A percentile compares a stretch with the other conserved stretches of the same genome.
Conservation (phyloP, 495 filamentous ascomycete species). For the Amniculicola lignicola region DNA sequence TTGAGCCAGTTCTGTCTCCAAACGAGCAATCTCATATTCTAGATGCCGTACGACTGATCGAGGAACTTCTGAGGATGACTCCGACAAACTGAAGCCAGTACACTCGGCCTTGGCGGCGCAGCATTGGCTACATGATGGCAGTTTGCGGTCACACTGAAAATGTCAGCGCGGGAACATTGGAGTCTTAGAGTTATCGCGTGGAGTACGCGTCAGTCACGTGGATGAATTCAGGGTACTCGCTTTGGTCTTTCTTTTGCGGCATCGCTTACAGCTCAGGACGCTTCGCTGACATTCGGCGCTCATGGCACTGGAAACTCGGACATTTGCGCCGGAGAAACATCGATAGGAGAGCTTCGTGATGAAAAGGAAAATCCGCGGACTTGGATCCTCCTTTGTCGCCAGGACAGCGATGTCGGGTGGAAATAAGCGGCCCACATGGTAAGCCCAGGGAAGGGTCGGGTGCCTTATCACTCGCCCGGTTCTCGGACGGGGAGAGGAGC, state of each 20-base stretch:
- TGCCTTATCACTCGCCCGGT: too few relatives aligned
- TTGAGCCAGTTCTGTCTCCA: constrained; percentile 15
- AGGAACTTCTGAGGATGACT: constrained; percentile 1
- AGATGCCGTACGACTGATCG: constrained; percentile 12
- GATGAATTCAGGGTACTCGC: neutral
- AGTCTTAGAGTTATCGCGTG: too few relatives aligned
- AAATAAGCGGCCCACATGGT: too few relatives aligned
- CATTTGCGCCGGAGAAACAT: neutral
- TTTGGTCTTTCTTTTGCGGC: constrained; percentile 10
- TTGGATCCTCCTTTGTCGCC: too few relatives aligned
- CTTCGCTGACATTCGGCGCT: constrained; percentile 3
- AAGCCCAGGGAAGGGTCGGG: too few relatives aligned
- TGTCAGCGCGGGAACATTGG: too few relatives aligned
- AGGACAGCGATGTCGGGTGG: too few relatives aligned
- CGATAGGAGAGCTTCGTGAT: neutral
- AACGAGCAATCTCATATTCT: constrained; percentile 18
- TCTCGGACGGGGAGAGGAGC: too few relatives aligned
- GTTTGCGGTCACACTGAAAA: constrained; percentile 8
- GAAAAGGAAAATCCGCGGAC: constrained; percentile 3
- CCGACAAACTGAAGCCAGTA: constrained; percentile 11
- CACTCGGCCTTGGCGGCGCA: neutral
- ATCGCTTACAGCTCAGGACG: constrained; percentile 7
- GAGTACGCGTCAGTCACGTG: too few relatives aligned
- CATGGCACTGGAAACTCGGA: constrained; percentile 4
- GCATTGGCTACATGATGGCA: constrained; percentile 12